Evolutionary conservation across 2,329 filamentous ascomycete genomes (phyloP), one percentile per base, ranked within the genome.

Genomic region (Neurospora sp.): DNA sequence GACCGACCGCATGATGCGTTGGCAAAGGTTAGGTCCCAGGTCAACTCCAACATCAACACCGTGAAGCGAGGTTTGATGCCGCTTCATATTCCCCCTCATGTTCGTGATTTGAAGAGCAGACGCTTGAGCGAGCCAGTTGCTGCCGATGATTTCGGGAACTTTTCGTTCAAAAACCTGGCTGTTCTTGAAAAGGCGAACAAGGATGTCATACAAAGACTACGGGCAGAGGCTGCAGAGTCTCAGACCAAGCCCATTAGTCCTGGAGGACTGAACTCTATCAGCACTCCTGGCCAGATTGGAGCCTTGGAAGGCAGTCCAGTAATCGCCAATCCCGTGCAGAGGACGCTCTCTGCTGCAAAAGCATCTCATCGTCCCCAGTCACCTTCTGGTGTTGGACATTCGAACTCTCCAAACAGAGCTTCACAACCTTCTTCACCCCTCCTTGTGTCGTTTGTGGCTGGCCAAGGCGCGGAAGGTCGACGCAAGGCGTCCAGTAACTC

Each of bases 111-210:
- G 68, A 92, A 97, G 77, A 94, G 88, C 74, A 88, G 96, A 73
- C 87, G 96, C 74, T 84, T 98, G 46, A 98, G 95, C 79, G 96
- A 99, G 79, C 96, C 96, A 1, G 89, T 95, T 17, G 87, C 89
- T 39, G 86, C 90, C 0, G 96, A 99, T 79, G 96, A 99, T 78
- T 99, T 99, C 83, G 96, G 96, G 39, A 93, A 89, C 72, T 99
- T 99, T 80, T 89, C 93, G 46, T 99, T 97, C 85, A 99, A 99
- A 82, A 99, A 99, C 76, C 82, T 99, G 67, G 94, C 95, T 0
- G 95, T 98, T 23, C 85, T 99, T 19, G 96, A 98, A 76, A 98
- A 97, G 80, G 96, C 96, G 69, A 99, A 99, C 81, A 99, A 99
- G 78, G 96, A 99, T 76, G 93, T 98, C 38, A 97, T 99, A 39